These are phyloP conservation scores for Carex parvula DNA, from an alignment of 176 grass and related monocot genomes.

Conservation along the genomic window DNA sequence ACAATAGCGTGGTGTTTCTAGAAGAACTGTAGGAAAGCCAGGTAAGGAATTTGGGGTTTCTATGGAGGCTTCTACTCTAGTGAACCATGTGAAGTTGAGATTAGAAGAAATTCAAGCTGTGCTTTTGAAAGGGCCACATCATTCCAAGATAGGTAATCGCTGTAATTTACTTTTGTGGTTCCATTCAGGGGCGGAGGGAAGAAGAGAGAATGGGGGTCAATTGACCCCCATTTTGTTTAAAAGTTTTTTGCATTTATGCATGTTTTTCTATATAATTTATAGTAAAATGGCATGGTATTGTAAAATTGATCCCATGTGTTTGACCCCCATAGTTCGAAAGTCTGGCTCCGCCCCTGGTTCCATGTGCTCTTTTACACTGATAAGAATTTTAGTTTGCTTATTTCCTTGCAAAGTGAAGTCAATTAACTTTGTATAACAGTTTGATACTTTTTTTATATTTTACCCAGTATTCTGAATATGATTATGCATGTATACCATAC, in stretches of 20 bases:
- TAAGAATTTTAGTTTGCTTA: background rate
- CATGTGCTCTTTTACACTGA: background rate
- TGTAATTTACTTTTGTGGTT: background rate
- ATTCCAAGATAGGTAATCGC: slow-evolving; percentile 80
- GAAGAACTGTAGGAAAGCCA: slow-evolving; percentile 79
- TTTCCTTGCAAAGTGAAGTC: background rate
- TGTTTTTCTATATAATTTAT: too few relatives aligned
- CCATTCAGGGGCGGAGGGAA: background rate
- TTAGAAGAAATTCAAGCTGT: slow-evolving; percentile 88
- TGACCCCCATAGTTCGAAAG: too few relatives aligned
- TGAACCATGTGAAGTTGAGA: slow-evolving; percentile 62
- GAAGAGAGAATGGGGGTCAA: too few relatives aligned
- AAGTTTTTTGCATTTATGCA: too few relatives aligned
- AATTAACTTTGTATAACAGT: background rate
- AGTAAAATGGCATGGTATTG: too few relatives aligned
- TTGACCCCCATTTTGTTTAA: too few relatives aligned
- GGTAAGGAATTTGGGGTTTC: slow-evolving; percentile 94
- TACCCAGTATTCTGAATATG: background rate
- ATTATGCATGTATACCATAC: background rate
- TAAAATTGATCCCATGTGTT: too few relatives aligned
- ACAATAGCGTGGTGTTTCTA: slow-evolving; percentile 74
- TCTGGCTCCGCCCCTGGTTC: background rate
- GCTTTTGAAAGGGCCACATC: slow-evolving; percentile 71
- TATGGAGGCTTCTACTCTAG: slow-evolving; percentile 66
- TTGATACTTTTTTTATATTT: background rate